Evolutionary conservation across 2,329 filamentous ascomycete species (phyloP), one percentile per base, ranked within the genome.

Genomic region (Tolypocladium tundrense): DNA sequence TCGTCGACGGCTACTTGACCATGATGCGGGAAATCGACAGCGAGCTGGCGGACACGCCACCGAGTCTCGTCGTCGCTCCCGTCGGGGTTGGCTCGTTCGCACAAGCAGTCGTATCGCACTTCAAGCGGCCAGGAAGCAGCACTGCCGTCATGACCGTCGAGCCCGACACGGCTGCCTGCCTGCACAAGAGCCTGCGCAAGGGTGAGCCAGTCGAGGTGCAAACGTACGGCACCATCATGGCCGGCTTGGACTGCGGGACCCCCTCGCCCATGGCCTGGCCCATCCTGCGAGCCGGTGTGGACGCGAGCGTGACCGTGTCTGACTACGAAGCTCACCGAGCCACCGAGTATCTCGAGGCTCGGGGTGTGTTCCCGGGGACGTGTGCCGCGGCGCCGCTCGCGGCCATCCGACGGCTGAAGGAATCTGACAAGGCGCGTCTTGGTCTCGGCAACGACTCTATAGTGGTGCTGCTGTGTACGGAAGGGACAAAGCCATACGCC

Each of bases 1-100:
- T 92, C 27, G 86, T 91, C 0, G 84, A 93, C 60, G 90, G 90
- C 0, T 94, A 93, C 65, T 77, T 77, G 5, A 91, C 88, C 0
- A 86, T 92, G 80, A 74, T 92, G 60, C 68, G 72, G 3, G 90
- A 94, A 66, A 75, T 83, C 0, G 87, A 91, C 54, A 68, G 75
- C 24, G 88, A 92, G 65, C 66, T 76, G 0, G 70, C 72, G 0
- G 62, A 73, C 0, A 67, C 72, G 0, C 69, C 66, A 1, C 60
- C 70, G 4, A 74, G 78, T 7, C 71, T 83, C 11, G 77, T 85
- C 37, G 69, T 93, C 16, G 79, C 81, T 0, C 86, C 88, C 0
- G 86, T 88, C 1, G 89, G 90, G 0, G 88, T 89, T 0, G 89
- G 90, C 0, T 88, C 84, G 6, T 79, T 90, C 58, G 86, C 86